phyloP scores from a whole-genome alignment of 2,329 filamentous ascomycete genomes.

The Alternaria sp. region DNA sequence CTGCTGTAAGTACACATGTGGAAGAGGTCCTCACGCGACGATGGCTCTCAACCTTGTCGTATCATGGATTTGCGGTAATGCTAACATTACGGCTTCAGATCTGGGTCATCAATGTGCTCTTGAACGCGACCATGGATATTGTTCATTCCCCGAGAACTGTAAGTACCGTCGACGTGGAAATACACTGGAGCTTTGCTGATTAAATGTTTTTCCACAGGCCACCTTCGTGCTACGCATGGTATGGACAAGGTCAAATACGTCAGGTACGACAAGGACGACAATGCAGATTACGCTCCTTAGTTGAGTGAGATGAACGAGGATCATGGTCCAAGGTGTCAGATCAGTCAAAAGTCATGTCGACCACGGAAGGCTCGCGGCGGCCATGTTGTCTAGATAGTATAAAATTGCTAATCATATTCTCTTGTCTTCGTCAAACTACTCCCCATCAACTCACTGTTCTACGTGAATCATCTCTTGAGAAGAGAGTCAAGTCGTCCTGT shows the following conservation, averaged over 20 bases:
- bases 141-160: conserved; percentile 45
- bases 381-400: not conserved
- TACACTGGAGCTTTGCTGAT: not conserved
- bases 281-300: conserved; percentile 24
- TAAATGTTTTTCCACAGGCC: conserved; percentile 8
- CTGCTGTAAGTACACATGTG: conserved; percentile 43
- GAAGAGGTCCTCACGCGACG: not conserved
- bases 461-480: not conserved
- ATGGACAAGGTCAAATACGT: conserved; percentile 46
- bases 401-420: not conserved
- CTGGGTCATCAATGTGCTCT: conserved; percentile 50
- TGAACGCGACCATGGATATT: conserved; percentile 48
- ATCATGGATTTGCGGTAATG: not conserved
- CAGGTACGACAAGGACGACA: conserved; percentile 33
- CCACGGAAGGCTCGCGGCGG: not conserved
- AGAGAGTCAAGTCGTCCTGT: not conserved
- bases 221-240: conserved; percentile 48
- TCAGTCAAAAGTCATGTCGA: not conserved
- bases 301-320: no score
- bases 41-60: not conserved
- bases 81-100: conserved; percentile 26
- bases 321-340: not conserved
- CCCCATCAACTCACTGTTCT: not conserved
- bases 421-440: not conserved
- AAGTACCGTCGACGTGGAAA: not conserved